Evolutionary conservation across 495 filamentous ascomycete species (phyloP).

Genomic region (Hapsidospora chrysogenum): DNA sequence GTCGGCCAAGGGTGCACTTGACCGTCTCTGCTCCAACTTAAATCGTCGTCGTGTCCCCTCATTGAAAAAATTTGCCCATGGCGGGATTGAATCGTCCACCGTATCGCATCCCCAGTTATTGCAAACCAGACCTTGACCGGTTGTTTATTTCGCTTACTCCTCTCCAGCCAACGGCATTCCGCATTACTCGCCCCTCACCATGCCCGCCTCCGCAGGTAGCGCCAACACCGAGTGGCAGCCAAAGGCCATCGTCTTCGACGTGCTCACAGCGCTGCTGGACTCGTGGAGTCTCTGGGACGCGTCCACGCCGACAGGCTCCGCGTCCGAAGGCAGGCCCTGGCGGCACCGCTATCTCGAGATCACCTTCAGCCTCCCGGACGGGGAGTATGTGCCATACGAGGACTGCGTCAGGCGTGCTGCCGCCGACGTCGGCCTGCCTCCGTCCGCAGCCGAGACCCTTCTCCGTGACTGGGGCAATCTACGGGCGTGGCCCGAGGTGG

Average conservation of each 20-base stretch:
- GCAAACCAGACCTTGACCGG: too few species aligned
- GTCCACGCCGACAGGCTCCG: slow-evolving; percentile 8
- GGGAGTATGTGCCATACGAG: slow-evolving; percentile 14
- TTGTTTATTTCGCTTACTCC: too few species aligned
- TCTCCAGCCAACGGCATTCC: too few species aligned
- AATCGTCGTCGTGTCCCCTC: too few species aligned
- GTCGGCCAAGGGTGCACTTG: too few species aligned
- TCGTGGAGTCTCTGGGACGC: slow-evolving; percentile 16
- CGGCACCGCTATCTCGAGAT: slow-evolving; percentile 13
- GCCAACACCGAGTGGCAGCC: slow-evolving; percentile 7
- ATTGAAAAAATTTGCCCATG: too few species aligned
- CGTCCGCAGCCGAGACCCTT: slow-evolving; percentile 8
- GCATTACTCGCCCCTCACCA: too few species aligned
- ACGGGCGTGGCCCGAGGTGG: slow-evolving; percentile 14
- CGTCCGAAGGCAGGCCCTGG: slow-evolving; percentile 8
- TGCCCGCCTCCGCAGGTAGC: too few species aligned
- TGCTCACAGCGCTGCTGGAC: slow-evolving; percentile 18
- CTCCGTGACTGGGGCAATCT: slow-evolving; percentile 11
- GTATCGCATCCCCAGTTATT: too few species aligned
- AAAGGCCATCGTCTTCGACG: slow-evolving; percentile 17
- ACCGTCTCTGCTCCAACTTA: too few species aligned
- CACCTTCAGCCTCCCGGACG: slow-evolving; percentile 9
- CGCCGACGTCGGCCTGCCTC: slow-evolving; percentile 9
- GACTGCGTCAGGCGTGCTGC: slow-evolving; percentile 13
- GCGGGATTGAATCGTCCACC: too few species aligned